Evolutionary conservation across 1,284 basidiomycete genomes (phyloP).

Genomic region (Boletus semigastroideus): DNA sequence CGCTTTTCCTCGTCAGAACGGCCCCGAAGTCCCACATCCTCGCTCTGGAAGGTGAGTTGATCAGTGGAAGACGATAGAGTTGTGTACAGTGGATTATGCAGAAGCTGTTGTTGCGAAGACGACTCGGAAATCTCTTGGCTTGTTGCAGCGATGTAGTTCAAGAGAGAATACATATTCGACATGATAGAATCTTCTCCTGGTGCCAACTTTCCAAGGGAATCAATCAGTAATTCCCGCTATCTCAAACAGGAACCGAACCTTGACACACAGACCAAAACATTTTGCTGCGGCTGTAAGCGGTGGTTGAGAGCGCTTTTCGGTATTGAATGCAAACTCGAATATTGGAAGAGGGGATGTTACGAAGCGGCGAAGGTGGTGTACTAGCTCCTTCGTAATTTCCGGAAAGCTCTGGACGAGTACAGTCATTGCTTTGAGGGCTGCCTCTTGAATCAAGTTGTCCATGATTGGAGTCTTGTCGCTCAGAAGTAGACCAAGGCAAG

Average conservation of each 20-base stretch:
- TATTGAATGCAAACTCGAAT: slow-evolving; percentile 82
- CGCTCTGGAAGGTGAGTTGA: slow-evolving; percentile 27
- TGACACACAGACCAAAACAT: slow-evolving; percentile 87
- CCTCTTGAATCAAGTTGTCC: slow-evolving; percentile 81
- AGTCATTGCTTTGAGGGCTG: slow-evolving; percentile 79
- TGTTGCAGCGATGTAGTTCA: slow-evolving; percentile 86
- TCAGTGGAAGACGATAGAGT: slow-evolving; percentile 43
- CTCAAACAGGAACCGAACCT: slow-evolving; percentile 44
- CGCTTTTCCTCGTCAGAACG: slow-evolving; percentile 83
- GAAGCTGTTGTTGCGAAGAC: slow-evolving; percentile 42
- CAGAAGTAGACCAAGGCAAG: slow-evolving; percentile 72
- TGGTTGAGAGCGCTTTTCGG: slow-evolving; percentile 70
- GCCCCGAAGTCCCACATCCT: slow-evolving; percentile 55
- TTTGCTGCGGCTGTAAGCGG: slow-evolving; percentile 84
- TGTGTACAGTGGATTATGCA: slow-evolving; percentile 44
- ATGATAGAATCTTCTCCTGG: slow-evolving; percentile 89
- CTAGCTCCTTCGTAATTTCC: slow-evolving; percentile 74
- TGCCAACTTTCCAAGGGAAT: slow-evolving; percentile 55
- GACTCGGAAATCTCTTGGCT: slow-evolving; percentile 71
- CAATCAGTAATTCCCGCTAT: neutral
- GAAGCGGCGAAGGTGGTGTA: slow-evolving; percentile 82
- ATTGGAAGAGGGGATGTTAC: slow-evolving; percentile 86
- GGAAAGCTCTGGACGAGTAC: slow-evolving; percentile 87
- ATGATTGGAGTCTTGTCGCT: slow-evolving; percentile 81
- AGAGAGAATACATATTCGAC: slow-evolving; percentile 94